These are phyloP conservation scores for Crithidia bombi DNA, from an alignment of 208 protist genomes.

Conservation along the genomic window DNA sequence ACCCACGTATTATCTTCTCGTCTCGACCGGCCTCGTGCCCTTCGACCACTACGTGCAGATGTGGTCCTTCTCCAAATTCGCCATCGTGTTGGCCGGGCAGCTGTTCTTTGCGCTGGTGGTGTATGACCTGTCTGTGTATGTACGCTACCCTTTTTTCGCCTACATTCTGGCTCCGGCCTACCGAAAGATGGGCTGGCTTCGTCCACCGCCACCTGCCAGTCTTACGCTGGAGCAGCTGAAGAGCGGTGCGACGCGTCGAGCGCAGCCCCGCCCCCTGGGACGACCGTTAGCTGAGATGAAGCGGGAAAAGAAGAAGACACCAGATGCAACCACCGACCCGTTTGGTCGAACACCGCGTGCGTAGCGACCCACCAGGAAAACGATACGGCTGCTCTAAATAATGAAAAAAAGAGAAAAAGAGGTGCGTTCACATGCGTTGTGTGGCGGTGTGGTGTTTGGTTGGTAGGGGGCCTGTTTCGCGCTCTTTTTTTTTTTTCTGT, in stretches of 20 bases:
- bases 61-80: slow-evolving; percentile 73
- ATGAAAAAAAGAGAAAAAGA: no score
- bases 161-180: slow-evolving; percentile 68
- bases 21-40: slow-evolving; percentile 59
- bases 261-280: slow-evolving; percentile 53
- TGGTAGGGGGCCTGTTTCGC: not conserved
- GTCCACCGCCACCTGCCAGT: slow-evolving; percentile 31
- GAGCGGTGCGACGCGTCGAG: slow-evolving; percentile 28
- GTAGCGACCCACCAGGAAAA: not conserved
- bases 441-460: no score
- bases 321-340: not conserved
- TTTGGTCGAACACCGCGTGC: slow-evolving; percentile 19
- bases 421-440: no score
- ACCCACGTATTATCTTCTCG: slow-evolving; percentile 80
- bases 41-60: slow-evolving; percentile 68
- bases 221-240: slow-evolving; percentile 58
- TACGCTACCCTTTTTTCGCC: slow-evolving; percentile 79
- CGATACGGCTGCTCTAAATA: no score
- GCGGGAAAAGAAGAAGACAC: slow-evolving; percentile 27
- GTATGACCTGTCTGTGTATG: slow-evolving; percentile 81
- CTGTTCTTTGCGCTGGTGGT: slow-evolving; percentile 62
- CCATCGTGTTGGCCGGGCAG: slow-evolving; percentile 65
- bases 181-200: slow-evolving; percentile 51
- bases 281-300: slow-evolving; percentile 49
- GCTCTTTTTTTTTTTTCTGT: slow-evolving; percentile 3